A percentile compares a stretch with the other conserved stretches of the same genome.
These are phyloP conservation scores for Paecilomyces niveus DNA, from an alignment of 2,329 filamentous ascomycete genomes.

Conservation along the genomic window DNA sequence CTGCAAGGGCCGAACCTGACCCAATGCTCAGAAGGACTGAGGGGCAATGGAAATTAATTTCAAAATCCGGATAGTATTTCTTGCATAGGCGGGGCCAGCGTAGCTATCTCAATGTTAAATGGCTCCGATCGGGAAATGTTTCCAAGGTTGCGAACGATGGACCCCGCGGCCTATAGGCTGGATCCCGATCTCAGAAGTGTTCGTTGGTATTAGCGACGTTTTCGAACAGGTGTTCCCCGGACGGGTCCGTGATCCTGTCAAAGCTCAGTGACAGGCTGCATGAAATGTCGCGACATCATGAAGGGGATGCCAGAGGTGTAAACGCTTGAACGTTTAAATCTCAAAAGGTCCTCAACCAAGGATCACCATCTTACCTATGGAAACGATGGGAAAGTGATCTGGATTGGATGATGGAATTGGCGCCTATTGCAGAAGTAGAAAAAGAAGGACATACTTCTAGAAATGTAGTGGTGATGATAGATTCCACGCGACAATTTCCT, in stretches of 20 bases:
- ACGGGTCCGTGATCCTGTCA: background rate
- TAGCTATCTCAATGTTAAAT: background rate
- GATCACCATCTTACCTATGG: too few relatives aligned
- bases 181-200: background rate
- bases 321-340: too few relatives aligned
- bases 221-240: background rate
- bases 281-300: background rate
- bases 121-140: background rate
- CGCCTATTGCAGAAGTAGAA: too few relatives aligned
- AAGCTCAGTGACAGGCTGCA: background rate
- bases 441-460: too few relatives aligned
- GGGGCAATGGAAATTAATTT: background rate
- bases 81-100: background rate
- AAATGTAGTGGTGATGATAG: too few relatives aligned
- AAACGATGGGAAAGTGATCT: too few relatives aligned
- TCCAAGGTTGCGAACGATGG: background rate
- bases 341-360: too few relatives aligned
- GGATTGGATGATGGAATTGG: too few relatives aligned
- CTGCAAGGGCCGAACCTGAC: background rate
- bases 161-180: background rate
- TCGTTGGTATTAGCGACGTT: background rate
- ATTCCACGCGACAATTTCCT: too few relatives aligned
- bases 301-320: too few relatives aligned
- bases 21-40: background rate
- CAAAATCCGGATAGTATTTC: background rate